A percentile compares a stretch with the other conserved stretches of the same genome.
Evolutionary conservation across 2,329 filamentous ascomycete genomes (phyloP).

Genomic region (Trichoderma pleuroti): DNA sequence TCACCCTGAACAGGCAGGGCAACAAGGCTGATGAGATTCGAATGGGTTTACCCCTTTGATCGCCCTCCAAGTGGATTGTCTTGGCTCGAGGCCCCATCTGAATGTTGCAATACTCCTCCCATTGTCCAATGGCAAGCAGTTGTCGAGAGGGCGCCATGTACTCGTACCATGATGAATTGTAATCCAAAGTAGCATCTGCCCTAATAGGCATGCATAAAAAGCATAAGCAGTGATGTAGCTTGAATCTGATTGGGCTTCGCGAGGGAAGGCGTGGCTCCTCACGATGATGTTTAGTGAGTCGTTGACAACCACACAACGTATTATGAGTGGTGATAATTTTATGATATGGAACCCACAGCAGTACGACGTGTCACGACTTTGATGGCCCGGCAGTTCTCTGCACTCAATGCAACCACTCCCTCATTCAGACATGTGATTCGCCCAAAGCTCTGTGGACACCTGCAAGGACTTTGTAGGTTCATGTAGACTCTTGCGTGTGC

Average conservation of each 20-base stretch:
- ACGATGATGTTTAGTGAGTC: not conserved
- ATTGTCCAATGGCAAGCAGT: not conserved
- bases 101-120: not conserved
- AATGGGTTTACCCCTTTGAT: not conserved
- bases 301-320: not conserved
- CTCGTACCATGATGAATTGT: not conserved
- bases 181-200: not conserved
- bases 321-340: not conserved
- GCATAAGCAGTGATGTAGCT: not conserved
- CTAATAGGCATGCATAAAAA: not conserved
- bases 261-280: not conserved
- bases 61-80: slow-evolving; percentile 1
- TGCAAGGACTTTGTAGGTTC: not conserved
- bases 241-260: not conserved
- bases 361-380: not conserved
- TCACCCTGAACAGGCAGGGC: not conserved
- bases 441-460: not conserved
- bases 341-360: not conserved
- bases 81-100: not conserved
- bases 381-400: not conserved
- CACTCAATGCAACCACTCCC: not conserved
- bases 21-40: not conserved
- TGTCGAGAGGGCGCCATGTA: not conserved
- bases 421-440: not conserved
- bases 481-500: not conserved